phyloP scores from a whole-genome alignment of 768 basidiomycete genomes.

The Amanita subjunquillea region DNA sequence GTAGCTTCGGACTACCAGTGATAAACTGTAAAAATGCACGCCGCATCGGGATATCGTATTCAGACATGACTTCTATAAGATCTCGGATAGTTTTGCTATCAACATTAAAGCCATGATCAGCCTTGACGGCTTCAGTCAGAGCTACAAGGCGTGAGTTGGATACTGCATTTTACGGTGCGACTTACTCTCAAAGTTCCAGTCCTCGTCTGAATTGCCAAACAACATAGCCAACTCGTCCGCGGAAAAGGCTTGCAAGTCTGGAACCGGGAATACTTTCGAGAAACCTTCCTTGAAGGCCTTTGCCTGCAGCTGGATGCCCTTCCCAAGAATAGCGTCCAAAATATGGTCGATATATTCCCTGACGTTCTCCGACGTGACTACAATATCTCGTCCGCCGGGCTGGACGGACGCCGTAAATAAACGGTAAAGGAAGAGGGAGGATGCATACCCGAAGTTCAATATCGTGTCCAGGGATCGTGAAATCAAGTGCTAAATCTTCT shows the following conservation, averaged over 20 bases:
- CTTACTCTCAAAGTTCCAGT: slow-evolving; percentile 90
- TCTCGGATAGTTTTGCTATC: slow-evolving; percentile 89
- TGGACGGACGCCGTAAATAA: slow-evolving; percentile 18
- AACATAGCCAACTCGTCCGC: slow-evolving; percentile 93
- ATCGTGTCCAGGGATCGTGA: slow-evolving; percentile 93
- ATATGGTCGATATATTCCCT: slow-evolving; percentile 85
- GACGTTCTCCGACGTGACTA: slow-evolving; percentile 82
- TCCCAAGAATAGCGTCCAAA: slow-evolving; percentile 79
- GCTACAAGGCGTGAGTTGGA: slow-evolving; percentile 34
- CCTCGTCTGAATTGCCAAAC: slow-evolving; percentile 95
- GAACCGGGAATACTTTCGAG: slow-evolving; percentile 91
- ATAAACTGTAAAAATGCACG: slow-evolving; percentile 94
- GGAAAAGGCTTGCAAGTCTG: slow-evolving; percentile 86
- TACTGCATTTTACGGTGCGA: slow-evolving; percentile 8
- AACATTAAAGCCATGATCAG: slow-evolving; percentile 96
- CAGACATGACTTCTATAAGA: slow-evolving; percentile 78
- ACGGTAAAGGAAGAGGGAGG: not conserved
- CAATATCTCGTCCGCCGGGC: slow-evolving; percentile 70
- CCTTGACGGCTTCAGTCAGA: slow-evolving; percentile 82
- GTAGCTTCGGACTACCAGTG: slow-evolving; percentile 93
- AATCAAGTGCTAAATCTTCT: slow-evolving; percentile 89
- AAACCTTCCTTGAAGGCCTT: slow-evolving; percentile 92
- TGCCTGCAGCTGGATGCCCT: slow-evolving; percentile 68
- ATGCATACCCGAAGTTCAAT: slow-evolving; percentile 74
- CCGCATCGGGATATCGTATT: slow-evolving; percentile 62